These are phyloP conservation scores for Boletus eberwhitei DNA, from an alignment of 768 basidiomycete species.

Conservation along the genomic window DNA sequence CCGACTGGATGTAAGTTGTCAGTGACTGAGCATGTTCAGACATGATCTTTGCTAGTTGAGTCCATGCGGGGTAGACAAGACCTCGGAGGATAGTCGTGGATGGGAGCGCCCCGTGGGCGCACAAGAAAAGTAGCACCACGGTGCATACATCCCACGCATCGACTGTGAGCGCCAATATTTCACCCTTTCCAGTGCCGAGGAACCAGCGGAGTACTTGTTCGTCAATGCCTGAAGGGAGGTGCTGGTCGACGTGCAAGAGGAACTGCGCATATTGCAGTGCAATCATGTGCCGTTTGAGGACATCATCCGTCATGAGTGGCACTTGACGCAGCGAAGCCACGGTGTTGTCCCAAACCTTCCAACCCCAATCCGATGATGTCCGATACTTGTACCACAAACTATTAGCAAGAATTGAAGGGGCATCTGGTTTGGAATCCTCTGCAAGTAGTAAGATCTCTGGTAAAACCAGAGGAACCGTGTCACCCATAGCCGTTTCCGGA, in stretches of 20 bases:
- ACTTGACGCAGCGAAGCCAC: slow-evolving; percentile 72
- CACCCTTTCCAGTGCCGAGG: slow-evolving; percentile 59
- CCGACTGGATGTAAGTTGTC: slow-evolving; percentile 54
- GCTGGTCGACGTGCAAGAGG: slow-evolving; percentile 70
- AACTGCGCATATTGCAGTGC: slow-evolving; percentile 69
- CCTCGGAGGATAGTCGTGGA: slow-evolving; percentile 72
- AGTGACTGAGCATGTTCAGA: slow-evolving; percentile 39
- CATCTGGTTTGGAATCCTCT: slow-evolving; percentile 54
- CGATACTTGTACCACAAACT: slow-evolving; percentile 82
- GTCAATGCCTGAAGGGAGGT: slow-evolving; percentile 72
- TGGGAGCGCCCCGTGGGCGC: slow-evolving; percentile 62
- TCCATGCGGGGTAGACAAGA: slow-evolving; percentile 79
- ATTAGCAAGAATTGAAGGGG: slow-evolving; percentile 68
- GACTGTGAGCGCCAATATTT: slow-evolving; percentile 53
- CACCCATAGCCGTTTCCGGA: slow-evolving; percentile 34
- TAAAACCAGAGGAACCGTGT: slow-evolving; percentile 36
- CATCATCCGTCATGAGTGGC: slow-evolving; percentile 51
- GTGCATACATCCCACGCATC: slow-evolving; percentile 69
- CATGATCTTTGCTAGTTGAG: slow-evolving; percentile 44
- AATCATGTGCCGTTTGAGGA: slow-evolving; percentile 44
- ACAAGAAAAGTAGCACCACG: slow-evolving; percentile 59
- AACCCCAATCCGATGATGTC: slow-evolving; percentile 68
- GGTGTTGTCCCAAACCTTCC: slow-evolving; percentile 83
- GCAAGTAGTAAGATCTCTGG: slow-evolving; percentile 70
- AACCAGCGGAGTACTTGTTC: slow-evolving; percentile 71